Conservation (phyloP, 352 stramenopile species). For the Lagenidium giganteum region DNA sequence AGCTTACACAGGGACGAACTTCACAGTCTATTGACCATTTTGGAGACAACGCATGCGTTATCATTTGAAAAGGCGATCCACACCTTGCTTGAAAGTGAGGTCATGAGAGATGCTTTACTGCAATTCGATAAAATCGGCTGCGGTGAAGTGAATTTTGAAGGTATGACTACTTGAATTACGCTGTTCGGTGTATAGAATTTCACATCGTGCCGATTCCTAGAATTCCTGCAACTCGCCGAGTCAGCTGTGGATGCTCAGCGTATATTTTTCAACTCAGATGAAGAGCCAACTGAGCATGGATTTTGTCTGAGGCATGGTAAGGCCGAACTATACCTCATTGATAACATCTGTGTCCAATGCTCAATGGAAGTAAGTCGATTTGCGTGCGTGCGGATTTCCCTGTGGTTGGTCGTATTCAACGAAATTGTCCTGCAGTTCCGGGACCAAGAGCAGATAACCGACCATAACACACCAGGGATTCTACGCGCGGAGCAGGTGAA, state of each 20-base stretch:
- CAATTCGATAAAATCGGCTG: constrained; percentile 51
- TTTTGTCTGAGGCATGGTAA: constrained; percentile 63
- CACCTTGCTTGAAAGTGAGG: constrained; percentile 38
- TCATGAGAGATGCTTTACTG: constrained; percentile 29
- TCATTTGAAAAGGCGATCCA: constrained; percentile 20
- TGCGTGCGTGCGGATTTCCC: no score
- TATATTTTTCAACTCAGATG: constrained; percentile 16
- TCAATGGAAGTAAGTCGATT: constrained; percentile 38
- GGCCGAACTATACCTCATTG: constrained; percentile 27
- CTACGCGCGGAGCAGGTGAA: no score
- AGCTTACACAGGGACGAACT: constrained; percentile 13
- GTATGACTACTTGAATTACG: constrained; percentile 8
- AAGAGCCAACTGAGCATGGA: constrained; percentile 30
- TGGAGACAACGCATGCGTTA: constrained; percentile 20
- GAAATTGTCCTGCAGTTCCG: no score
- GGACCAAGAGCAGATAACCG: no score
- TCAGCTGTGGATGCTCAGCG: constrained; percentile 28
- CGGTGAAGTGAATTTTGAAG: constrained; percentile 55
- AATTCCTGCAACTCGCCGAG: constrained; percentile 41
- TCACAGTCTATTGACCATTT: constrained; percentile 11
- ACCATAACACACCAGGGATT: no score
- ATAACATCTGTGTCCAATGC: constrained; percentile 47
- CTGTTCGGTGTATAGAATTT: not conserved
- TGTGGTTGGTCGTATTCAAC: no score
- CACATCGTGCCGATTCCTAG: constrained; percentile 22